These are phyloP conservation scores for Fonsecaea monophora DNA, from an alignment of 2,329 filamentous ascomycete genomes.

Conservation along the genomic window DNA sequence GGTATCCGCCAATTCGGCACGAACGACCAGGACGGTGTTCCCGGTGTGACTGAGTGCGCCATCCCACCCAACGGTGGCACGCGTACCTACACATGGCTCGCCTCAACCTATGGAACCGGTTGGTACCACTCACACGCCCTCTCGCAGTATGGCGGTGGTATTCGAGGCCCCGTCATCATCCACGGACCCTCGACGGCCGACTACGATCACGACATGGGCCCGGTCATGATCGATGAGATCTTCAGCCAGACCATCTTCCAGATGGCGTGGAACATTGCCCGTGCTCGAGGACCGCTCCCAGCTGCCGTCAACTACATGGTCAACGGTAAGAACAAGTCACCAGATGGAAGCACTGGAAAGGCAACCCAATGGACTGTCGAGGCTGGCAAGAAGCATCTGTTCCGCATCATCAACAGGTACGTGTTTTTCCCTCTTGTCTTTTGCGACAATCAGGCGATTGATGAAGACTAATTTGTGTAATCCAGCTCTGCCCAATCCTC, in stretches of 20 bases:
- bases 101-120: constrained; percentile 55
- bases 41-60: constrained; percentile 59
- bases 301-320: constrained; percentile 37
- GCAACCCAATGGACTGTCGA: constrained; percentile 34
- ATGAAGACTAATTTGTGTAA: constrained; percentile 14
- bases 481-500: constrained; percentile 33
- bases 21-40: constrained; percentile 65
- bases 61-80: constrained; percentile 57
- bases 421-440: background rate
- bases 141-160: constrained; percentile 41
- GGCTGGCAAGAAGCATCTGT: constrained; percentile 40
- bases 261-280: constrained; percentile 35
- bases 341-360: constrained; percentile 34
- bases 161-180: constrained; percentile 39
- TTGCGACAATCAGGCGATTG: background rate
- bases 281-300: constrained; percentile 30
- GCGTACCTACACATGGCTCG: constrained; percentile 62
- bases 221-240: constrained; percentile 38
- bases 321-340: constrained; percentile 39
- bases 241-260: constrained; percentile 37
- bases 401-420: constrained; percentile 41
- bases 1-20: constrained; percentile 65
- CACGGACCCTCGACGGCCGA: constrained; percentile 39
- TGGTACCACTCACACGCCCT: constrained; percentile 70
- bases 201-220: constrained; percentile 39